These are phyloP conservation scores for Alnus rubra DNA, from an alignment of 306 rosid species.

Conservation along the genomic window DNA sequence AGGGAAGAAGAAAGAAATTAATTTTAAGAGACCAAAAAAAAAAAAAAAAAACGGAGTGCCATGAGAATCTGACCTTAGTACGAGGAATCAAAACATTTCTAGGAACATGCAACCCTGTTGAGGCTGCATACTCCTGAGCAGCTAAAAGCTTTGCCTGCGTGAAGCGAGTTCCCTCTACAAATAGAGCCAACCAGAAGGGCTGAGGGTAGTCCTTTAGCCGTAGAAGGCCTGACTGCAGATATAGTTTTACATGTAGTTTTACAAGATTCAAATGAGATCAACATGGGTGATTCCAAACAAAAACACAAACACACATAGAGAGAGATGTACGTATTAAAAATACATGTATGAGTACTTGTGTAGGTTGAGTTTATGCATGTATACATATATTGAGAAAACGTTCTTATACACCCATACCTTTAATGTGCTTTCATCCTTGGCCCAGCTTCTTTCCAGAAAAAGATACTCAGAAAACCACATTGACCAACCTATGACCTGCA, in stretches of 20 bases:
- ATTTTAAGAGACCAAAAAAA: neutral
- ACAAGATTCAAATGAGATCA: constrained; percentile 33
- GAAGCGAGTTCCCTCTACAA: constrained; percentile 97
- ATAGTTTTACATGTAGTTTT: constrained; percentile 29
- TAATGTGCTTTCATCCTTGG: constrained; percentile 84
- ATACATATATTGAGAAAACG: neutral
- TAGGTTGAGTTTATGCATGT: neutral
- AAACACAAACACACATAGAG: neutral
- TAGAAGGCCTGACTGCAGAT: constrained; percentile 75
- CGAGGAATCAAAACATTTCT: constrained; percentile 94
- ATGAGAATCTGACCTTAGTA: constrained; percentile 63
- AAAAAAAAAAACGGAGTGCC: neutral
- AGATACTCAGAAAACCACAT: constrained; percentile 98
- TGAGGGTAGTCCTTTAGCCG: constrained; percentile 72
- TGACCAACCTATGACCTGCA: constrained; percentile 97
- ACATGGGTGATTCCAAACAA: constrained; percentile 17
- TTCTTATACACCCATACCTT: constrained; percentile 50
- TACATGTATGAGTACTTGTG: too few relatives aligned
- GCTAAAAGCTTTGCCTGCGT: constrained; percentile 83
- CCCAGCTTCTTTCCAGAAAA: constrained; percentile 95
- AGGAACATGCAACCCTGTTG: constrained; percentile 73
- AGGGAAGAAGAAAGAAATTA: neutral
- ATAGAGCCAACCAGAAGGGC: constrained; percentile 96
- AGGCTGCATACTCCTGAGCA: constrained; percentile 84
- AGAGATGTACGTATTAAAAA: neutral